Evolutionary conservation across 1,139 yeast genomes (phyloP), one percentile per base, ranked within the genome.

Genomic region (Blastobotrys apis): DNA sequence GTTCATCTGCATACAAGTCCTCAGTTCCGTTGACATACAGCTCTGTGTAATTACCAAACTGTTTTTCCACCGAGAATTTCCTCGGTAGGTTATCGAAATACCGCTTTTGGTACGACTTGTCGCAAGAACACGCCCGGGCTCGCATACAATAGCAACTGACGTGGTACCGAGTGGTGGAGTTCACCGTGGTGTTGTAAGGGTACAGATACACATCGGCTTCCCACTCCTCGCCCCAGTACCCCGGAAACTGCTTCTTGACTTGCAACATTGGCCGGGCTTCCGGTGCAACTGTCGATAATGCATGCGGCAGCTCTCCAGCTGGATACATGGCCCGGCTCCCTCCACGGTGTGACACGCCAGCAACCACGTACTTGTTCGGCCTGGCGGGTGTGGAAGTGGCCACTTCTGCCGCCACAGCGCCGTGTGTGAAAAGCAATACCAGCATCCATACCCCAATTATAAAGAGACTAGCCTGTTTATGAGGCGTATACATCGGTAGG

Each of bases 51-150:
- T 43, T 39, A 15, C 6, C 27, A 23, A 34, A 37, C 32, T 22
- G 21, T 19, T 39, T 36, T 5, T 27, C 17, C 23, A 46, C 29
- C 16, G 39, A 35, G 13, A 34, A 41, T 26, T 44, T 47, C 5
- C 48, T 23, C 5, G 55, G 52, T 16, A 54, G 45, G n/a, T 45
- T 37, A n/a, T 42, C 38, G 31, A 53, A 52, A 38, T 54, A 55
- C n/a, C 43, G 33, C 13, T 37, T 34, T 3, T 39, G 26, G 9
- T 42, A 41, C 26, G 33, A 49, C 22, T 43, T 30, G 34, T 53
- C 57, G 42, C 59, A 55, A 6, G 58, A 50, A 43, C 59, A 55
- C 2, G 55, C 54, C 22, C 48, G 41, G 15, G 40, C 33, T 8
- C 42, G 44, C 13, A 47, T 51, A 43, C 59, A 55, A 29, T 49